Conservation (phyloP, 257 asterid species). For the Misopates orontium region DNA sequence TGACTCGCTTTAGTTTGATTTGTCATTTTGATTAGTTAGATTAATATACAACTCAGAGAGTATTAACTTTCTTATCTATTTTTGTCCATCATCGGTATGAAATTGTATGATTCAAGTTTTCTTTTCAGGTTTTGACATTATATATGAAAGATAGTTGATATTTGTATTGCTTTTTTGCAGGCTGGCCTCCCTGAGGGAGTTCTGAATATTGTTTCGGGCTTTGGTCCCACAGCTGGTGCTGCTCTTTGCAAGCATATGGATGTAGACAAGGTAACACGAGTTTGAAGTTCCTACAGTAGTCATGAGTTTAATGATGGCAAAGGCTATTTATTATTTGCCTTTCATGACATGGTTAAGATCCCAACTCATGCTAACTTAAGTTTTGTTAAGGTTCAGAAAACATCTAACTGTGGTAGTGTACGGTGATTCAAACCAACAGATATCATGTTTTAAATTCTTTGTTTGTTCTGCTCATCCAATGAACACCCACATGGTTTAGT, state of each 20-base stretch:
- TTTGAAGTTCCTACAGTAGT: conserved; percentile 22
- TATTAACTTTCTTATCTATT: conserved; percentile 8
- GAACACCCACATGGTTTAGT: conserved; percentile 12
- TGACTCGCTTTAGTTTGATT: not conserved
- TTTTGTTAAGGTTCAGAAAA: not conserved
- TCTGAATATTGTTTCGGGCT: conserved; percentile 83
- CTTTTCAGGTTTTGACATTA: not conserved
- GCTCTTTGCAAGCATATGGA: conserved; percentile 97
- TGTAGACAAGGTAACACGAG: conserved; percentile 79
- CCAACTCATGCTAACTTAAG: not conserved
- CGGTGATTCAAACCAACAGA: too few species aligned
- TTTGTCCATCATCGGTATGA: not conserved
- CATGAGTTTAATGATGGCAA: conserved; percentile 9
- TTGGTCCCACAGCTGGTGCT: conserved; percentile 92
- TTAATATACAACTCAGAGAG: conserved; percentile 1
- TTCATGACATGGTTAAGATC: conserved; percentile 9
- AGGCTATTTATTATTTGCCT: not conserved
- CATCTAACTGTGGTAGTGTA: too few species aligned
- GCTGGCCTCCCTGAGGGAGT: conserved; percentile 98
- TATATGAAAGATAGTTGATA: conserved; percentile 19
- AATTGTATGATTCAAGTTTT: not conserved
- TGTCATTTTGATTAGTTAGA: not conserved
- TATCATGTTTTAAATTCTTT: not conserved
- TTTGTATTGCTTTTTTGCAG: conserved; percentile 39
- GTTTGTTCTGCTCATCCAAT: conserved; percentile 1